These are phyloP conservation scores for Magnolia officinalis DNA, from an alignment of 164 flowering plant species.

Conservation along the genomic window DNA sequence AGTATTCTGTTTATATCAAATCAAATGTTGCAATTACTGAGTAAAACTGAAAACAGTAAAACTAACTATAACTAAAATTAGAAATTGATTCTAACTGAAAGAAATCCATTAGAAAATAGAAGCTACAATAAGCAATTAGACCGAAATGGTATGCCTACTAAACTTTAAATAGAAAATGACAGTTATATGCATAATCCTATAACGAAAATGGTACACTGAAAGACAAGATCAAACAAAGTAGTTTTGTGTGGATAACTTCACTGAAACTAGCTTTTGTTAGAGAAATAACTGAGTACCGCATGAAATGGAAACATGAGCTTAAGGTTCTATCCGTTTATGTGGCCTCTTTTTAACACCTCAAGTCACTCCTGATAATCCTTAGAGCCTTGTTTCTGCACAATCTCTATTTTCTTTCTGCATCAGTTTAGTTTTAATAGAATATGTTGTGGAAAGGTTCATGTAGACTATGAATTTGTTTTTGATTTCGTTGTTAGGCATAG, in stretches of 20 bases:
- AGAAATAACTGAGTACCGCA: neutral
- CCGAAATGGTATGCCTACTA: neutral
- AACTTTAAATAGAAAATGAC: neutral
- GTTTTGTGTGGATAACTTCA: neutral
- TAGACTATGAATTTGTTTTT: too few species aligned
- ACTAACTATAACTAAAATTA: too few species aligned
- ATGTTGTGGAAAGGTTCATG: too few species aligned
- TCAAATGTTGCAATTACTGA: too few species aligned
- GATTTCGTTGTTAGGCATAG: too few species aligned
- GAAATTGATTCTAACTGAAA: too few species aligned
- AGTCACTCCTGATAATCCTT: neutral
- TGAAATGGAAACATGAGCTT: too few species aligned
- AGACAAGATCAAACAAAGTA: neutral
- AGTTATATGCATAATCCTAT: neutral
- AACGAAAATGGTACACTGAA: neutral
- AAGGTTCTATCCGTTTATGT: neutral
- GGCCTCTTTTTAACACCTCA: neutral
- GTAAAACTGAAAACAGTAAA: too few species aligned
- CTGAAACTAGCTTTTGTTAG: neutral
- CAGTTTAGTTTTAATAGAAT: neutral
- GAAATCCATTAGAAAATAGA: too few species aligned
- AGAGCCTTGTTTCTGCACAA: neutral
- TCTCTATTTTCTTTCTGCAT: neutral
- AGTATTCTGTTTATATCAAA: too few species aligned
- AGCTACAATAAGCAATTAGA: too few species aligned